These are phyloP conservation scores for Nakaseomyces uthaithaninus DNA, from an alignment of 1,139 yeast species.

Conservation along the genomic window DNA sequence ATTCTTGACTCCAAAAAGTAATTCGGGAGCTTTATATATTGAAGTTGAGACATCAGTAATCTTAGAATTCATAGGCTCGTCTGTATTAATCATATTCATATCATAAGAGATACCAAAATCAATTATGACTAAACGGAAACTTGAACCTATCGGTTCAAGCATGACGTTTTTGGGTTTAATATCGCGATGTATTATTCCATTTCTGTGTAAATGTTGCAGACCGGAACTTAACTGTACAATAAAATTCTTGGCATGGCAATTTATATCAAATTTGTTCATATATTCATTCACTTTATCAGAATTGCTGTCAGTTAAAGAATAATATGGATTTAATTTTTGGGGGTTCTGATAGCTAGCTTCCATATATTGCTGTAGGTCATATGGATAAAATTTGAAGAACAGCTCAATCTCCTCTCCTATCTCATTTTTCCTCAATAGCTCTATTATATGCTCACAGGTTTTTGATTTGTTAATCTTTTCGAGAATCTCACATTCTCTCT, in stretches of 20 bases:
- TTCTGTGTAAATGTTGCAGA: constrained; percentile 42
- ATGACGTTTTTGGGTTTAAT: constrained; percentile 74
- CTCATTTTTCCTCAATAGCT: constrained; percentile 15
- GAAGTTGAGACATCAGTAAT: constrained; percentile 71
- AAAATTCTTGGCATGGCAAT: constrained; percentile 30
- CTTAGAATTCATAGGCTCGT: constrained; percentile 42
- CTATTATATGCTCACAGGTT: constrained; percentile 14
- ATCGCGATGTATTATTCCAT: constrained; percentile 79
- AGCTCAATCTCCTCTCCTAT: constrained; percentile 6
- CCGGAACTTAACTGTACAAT: constrained; percentile 42
- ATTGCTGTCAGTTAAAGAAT: constrained; percentile 11
- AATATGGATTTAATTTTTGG: constrained; percentile 32
- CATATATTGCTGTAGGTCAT: constrained; percentile 23
- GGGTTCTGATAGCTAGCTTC: constrained; percentile 14
- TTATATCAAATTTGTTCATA: constrained; percentile 18
- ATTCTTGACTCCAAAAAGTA: constrained; percentile 57
- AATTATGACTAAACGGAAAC: constrained; percentile 40
- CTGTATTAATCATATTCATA: constrained; percentile 26
- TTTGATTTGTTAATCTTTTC: constrained; percentile 12
- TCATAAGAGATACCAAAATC: constrained; percentile 77
- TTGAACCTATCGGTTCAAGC: constrained; percentile 29
- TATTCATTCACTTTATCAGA: constrained; percentile 1
- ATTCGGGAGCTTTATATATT: constrained; percentile 77
- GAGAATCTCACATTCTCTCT: constrained; percentile 22
- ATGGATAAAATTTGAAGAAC: constrained; percentile 19